Base-by-base conservation (phyloP, 371 early-diverging fungal species). In the Coemansia sp. region DNA sequence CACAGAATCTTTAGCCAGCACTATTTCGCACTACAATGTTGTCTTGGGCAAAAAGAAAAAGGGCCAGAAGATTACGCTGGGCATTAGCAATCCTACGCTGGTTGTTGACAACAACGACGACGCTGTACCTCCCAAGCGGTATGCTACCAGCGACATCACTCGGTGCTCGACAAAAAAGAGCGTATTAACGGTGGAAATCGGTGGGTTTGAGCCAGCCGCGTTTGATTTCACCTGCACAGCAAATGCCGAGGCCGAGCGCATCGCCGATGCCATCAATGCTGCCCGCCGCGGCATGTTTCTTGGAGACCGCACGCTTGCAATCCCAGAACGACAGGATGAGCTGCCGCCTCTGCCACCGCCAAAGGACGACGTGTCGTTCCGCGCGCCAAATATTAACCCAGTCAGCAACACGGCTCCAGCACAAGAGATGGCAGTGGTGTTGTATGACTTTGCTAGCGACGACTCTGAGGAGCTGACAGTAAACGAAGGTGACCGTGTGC, bases 381-480 rank as follows among this genome's bases (percentile, higher is more conserved):
- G 8, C 18, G 45, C 55, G 58, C 59, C 71, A n/a, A 55, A 31
- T 3, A 27, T 27, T 27, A 57, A 45, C 47, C 54, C 70, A 22
- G 24, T 34, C 27, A 59, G 53, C 16, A 51, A 34, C 34, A 64
- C 53, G 16, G 31, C 40, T 7, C 63, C 75, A 0, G 69, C 83
- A 22, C 85, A 86, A 8, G 81, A 84, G 61, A 82, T 82, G 80
- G 95, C 90, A 2, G 78, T 89, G 39, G 90, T 89, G 2, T 63
- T 89, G 24, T 95, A 95, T 66, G 90, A 91, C 77, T 97, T 95
- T 81, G 85, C 85, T 47, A 90, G 94, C 58, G 84, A 88, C 55
- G 91, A 90, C 24, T 88, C 89, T 59, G 96, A 95, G 61, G 96
- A 96, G 82, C 82, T 95, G 64, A 80, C 84, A 42, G 87, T 97